Conservation (phyloP, 2,329 filamentous ascomycete genomes). For the Fusarium nodosum region DNA sequence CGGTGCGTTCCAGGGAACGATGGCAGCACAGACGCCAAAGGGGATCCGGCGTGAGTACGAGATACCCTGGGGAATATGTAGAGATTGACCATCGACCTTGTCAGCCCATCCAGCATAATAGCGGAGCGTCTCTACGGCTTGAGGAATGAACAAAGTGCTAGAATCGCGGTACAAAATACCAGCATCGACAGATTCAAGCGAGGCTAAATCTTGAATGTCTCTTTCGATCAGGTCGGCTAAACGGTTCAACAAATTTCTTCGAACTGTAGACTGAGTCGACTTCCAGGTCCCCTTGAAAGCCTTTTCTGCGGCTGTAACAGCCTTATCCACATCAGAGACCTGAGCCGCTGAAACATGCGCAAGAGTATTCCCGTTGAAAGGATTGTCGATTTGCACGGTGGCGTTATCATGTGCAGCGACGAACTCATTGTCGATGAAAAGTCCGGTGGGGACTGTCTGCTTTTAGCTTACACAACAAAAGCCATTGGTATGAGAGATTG, state of each 20-base stretch:
- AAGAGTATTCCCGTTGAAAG: constrained; percentile 1
- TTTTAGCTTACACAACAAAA: background rate
- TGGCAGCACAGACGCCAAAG: constrained; percentile 76
- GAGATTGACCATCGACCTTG: constrained; percentile 84
- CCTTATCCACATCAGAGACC: constrained; percentile 71
- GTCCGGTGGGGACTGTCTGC: background rate
- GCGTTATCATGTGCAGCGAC: constrained; percentile 7
- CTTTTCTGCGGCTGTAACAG: constrained; percentile 82
- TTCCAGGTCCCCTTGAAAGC: constrained; percentile 65
- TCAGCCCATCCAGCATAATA: constrained; percentile 82
- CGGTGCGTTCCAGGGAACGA: constrained; percentile 84
- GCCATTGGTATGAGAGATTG: fast-evolving
- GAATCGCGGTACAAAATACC: constrained; percentile 77
- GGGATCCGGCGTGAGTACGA: constrained; percentile 82
- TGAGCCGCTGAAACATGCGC: constrained; percentile 19
- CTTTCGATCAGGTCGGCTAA: constrained; percentile 82
- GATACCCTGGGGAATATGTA: constrained; percentile 78
- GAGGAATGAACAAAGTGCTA: constrained; percentile 54
- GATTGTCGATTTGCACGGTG: constrained; percentile 16
- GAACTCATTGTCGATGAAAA: background rate
- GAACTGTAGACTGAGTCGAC: constrained; percentile 66
- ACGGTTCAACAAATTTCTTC: constrained; percentile 74
- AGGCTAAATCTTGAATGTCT: constrained; percentile 76
- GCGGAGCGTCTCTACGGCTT: constrained; percentile 62
- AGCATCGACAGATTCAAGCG: constrained; percentile 85